These are phyloP conservation scores for Oryza punctata DNA, from an alignment of 176 grass and related monocot genomes.

Conservation along the genomic window DNA sequence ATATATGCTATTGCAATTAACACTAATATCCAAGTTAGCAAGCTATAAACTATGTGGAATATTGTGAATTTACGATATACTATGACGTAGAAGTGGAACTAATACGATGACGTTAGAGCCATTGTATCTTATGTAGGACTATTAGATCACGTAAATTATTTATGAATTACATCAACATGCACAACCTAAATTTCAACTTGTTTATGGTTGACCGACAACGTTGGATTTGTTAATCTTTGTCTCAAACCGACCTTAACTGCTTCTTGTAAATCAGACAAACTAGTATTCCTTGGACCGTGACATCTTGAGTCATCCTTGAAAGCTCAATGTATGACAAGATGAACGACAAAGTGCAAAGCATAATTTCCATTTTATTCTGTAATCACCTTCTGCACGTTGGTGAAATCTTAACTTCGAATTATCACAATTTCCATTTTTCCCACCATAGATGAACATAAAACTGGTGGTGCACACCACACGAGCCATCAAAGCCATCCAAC, in stretches of 20 bases:
- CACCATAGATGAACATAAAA: too few species aligned
- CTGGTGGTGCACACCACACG: too few species aligned
- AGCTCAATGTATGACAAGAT: background rate
- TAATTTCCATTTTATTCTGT: background rate
- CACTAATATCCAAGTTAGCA: too few species aligned
- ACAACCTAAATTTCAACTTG: background rate
- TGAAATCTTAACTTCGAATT: too few species aligned
- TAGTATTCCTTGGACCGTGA: slow-evolving; percentile 2
- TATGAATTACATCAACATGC: background rate
- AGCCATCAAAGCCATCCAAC: too few species aligned
- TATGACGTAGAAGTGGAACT: too few species aligned
- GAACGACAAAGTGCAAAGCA: background rate
- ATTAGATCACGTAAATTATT: background rate
- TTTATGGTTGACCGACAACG: slow-evolving; percentile 1
- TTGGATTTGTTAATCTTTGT: slow-evolving; percentile 18
- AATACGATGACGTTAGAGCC: too few species aligned
- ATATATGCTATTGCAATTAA: too few species aligned
- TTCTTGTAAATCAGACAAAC: background rate
- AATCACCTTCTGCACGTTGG: background rate
- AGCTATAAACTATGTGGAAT: too few species aligned
- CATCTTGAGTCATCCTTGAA: background rate
- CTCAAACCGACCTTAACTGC: slow-evolving; percentile 6
- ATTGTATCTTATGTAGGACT: too few species aligned
- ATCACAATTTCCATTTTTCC: too few species aligned
- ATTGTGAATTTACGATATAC: too few species aligned